Evolutionary conservation across 805 yeast species (phyloP).

Genomic region (Isabelozyma gotoi): DNA sequence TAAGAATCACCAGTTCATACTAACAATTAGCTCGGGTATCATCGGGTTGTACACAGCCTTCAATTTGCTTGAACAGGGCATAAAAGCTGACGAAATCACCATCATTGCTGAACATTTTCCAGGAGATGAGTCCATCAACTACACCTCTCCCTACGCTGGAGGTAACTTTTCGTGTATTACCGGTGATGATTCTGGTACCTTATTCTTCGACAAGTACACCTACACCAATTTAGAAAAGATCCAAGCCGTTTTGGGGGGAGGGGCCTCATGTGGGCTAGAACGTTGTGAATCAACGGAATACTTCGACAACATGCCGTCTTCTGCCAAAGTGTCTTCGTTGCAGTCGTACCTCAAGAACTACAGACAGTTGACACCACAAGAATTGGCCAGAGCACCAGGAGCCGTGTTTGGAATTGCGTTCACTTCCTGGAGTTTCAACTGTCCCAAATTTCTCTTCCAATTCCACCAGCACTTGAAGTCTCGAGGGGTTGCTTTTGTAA

Average conservation of each 20-base stretch:
- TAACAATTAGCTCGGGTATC: conserved; percentile 52
- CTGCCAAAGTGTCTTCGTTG: conserved; percentile 47
- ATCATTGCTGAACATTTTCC: conserved; percentile 69
- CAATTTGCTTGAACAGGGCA: conserved; percentile 44
- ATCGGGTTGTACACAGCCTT: conserved; percentile 65
- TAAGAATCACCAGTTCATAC: neutral
- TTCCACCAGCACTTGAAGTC: conserved; percentile 44
- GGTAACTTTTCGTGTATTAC: conserved; percentile 48
- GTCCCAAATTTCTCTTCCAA: conserved; percentile 58
- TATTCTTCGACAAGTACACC: conserved; percentile 56
- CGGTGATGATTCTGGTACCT: conserved; percentile 46
- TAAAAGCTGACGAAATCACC: conserved; percentile 44
- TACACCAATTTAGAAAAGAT: conserved; percentile 48
- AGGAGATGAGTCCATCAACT: conserved; percentile 72
- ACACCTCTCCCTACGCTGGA: conserved; percentile 80
- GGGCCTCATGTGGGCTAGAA: conserved; percentile 53
- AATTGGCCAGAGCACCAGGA: conserved; percentile 38
- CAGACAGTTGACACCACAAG: conserved; percentile 27
- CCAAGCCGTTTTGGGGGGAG: conserved; percentile 47
- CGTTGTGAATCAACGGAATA: conserved; percentile 55
- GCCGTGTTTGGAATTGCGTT: conserved; percentile 61
- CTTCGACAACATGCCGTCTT: conserved; percentile 53
- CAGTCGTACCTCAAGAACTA: conserved; percentile 50
- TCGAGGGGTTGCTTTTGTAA: conserved; percentile 52
- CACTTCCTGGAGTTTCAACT: conserved; percentile 68